Base-by-base conservation (phyloP, 1,284 basidiomycete genomes). In the Moesziomyces aphidis region DNA sequence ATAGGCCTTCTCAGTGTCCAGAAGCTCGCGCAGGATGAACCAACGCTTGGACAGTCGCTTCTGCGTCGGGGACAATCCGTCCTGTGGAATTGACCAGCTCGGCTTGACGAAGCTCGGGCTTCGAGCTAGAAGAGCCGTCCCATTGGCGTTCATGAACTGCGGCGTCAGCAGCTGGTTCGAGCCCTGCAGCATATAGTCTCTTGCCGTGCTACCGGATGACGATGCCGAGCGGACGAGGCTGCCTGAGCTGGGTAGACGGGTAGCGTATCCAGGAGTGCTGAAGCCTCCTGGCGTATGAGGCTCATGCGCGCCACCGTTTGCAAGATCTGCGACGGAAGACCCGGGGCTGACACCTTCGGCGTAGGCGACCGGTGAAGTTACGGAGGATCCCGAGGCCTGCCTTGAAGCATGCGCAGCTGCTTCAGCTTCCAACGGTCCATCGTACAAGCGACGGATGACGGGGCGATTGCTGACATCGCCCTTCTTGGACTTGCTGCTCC, bases 1-100 rank as follows among this genome's bases (percentile, higher is more conserved):
- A 85, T 96, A 96, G 0, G 92, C 90, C 28, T 91, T 88, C 83
- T 97, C 95, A 22, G 93, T 94, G 46, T 83, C 80, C 21, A 80
- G 50, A 19, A 84, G 73, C 60, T 97, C 95, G 50, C 91, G 89
- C 39, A 97, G 86, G 1, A 94, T 91, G 81, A 96, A 92, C 24
- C 90, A 88, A 26, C 95, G 90, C 86, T 94, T 95, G 21, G 92
- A 86, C 42, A 87, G 78, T n/a, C 68, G 48, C 66, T 84, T 85
- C 19, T 73, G 64, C 17, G 79, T 60, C 49, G 50, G 54, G 42
- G 69, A 22, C 13, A 75, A 53, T 8, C 70, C 53, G 4, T 73
- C 77, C 34, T 73, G 66, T 8, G 70, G 55, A 22, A 72, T 67
- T 15, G 66, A 62, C 65, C 71, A 71, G 17, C 48, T 23, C n/a